These are phyloP conservation scores for Nitzschia sp. DNA, from an alignment of 108 stramenopile genomes.

Conservation along the genomic window DNA sequence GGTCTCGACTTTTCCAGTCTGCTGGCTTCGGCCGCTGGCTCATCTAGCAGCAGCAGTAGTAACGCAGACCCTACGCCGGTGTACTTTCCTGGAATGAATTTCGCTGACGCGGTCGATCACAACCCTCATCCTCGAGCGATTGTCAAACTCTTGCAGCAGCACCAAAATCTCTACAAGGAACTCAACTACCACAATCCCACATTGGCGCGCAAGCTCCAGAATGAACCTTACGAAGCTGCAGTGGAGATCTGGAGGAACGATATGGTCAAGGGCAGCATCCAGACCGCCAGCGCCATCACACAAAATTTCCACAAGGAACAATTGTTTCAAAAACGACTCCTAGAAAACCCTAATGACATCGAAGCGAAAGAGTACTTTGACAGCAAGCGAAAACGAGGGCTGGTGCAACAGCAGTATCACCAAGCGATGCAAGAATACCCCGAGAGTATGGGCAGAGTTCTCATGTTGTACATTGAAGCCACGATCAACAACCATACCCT, in stretches of 20 bases:
- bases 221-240: constrained; percentile 34
- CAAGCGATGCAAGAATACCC: constrained; percentile 95
- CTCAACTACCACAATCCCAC: constrained; percentile 77
- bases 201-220: constrained; percentile 46
- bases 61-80: constrained; percentile 34
- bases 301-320: constrained; percentile 46
- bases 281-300: constrained; percentile 41
- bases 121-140: constrained; percentile 79
- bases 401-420: constrained; percentile 72
- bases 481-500: constrained; percentile 79
- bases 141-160: constrained; percentile 54
- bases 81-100: constrained; percentile 75
- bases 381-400: constrained; percentile 54
- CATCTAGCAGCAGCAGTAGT: neutral
- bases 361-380: constrained; percentile 85
- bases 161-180: constrained; percentile 78
- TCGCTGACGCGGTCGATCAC: constrained; percentile 72
- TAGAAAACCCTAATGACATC: constrained; percentile 74
- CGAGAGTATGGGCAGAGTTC: constrained; percentile 89
- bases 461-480: constrained; percentile 95
- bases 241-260: constrained; percentile 68
- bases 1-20: constrained; percentile 48
- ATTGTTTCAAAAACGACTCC: constrained; percentile 47
- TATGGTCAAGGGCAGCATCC: constrained; percentile 64
- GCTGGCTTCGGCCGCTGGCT: constrained; percentile 3